Evolutionary conservation across 2,329 filamentous ascomycete genomes (phyloP).

Genomic region (Exophiala xenobiotica): DNA sequence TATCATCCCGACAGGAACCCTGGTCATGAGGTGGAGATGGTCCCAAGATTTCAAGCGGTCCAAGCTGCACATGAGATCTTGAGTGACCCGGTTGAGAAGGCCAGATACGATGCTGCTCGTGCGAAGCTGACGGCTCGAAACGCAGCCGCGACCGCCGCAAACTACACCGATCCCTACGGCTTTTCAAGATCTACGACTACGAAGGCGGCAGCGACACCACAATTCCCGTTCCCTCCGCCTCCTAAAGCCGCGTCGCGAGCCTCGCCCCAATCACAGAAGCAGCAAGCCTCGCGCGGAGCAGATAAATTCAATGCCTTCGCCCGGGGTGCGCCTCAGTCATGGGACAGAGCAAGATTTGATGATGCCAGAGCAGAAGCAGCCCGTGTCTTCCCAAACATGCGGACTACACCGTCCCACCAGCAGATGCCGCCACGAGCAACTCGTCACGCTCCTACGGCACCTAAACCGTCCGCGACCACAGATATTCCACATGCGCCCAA

Average conservation of each 20-base stretch:
- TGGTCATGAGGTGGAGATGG: conserved; percentile 75
- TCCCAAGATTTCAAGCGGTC: conserved; percentile 80
- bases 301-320: conserved; percentile 30
- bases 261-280: conserved; percentile 14
- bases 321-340: conserved; percentile 26
- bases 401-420: conserved; percentile 14
- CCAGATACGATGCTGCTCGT: conserved; percentile 63
- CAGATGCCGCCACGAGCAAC: conserved; percentile 23
- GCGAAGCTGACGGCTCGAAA: conserved; percentile 28
- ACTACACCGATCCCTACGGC: conserved; percentile 21
- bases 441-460: conserved; percentile 27
- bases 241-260: conserved; percentile 18
- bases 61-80: conserved; percentile 81
- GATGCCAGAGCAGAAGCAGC: conserved; percentile 27
- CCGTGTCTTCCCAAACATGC: conserved; percentile 28
- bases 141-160: conserved; percentile 12
- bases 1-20: conserved; percentile 90
- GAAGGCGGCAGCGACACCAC: conserved; percentile 16
- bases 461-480: conserved; percentile 17
- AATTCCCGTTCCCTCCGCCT: conserved; percentile 24
- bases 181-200: conserved; percentile 18
- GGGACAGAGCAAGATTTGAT: conserved; percentile 28
- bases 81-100: conserved; percentile 57
- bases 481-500: conserved; percentile 36
- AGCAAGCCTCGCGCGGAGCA: conserved; percentile 23